A percentile compares a stretch with the other conserved stretches of the same genome.
Conservation (phyloP, 306 rosid species). For the Acacia confusa region DNA sequence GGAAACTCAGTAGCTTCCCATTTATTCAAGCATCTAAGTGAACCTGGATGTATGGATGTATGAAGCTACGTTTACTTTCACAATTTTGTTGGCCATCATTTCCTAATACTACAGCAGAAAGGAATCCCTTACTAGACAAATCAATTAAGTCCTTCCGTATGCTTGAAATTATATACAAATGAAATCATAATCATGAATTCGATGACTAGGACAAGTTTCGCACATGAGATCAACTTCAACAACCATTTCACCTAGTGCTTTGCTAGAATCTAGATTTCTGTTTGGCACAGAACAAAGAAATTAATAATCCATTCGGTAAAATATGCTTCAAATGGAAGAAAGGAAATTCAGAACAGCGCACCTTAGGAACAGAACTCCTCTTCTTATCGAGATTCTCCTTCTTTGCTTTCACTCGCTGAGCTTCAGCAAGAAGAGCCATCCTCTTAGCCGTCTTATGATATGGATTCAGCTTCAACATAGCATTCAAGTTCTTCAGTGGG, state of each 20-base stretch:
- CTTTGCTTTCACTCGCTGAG: constrained; percentile 44
- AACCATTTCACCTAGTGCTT: background rate
- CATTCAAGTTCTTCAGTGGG: constrained; percentile 62
- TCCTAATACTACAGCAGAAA: background rate
- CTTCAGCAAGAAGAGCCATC: constrained; percentile 65
- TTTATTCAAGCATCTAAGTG: background rate
- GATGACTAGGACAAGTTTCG: background rate
- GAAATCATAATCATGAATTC: background rate
- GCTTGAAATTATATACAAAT: background rate
- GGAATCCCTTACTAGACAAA: background rate
- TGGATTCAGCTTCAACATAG: constrained; percentile 57
- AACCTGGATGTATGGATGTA: background rate
- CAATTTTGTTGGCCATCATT: background rate
- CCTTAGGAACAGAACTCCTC: constrained; percentile 55
- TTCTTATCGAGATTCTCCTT: constrained; percentile 52
- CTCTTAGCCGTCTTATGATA: constrained; percentile 70
- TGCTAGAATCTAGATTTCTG: constrained; percentile 1
- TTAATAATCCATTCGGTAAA: background rate
- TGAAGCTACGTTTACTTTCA: background rate
- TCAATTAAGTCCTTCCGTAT: background rate
- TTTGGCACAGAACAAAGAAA: constrained; percentile 39
- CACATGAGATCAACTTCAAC: background rate
- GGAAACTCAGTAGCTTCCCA: background rate
- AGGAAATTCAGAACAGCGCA: constrained; percentile 19
- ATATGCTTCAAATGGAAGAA: background rate